Conservation (phyloP, 2,329 filamentous ascomycete genomes). For the Daldinia eschscholtzii region DNA sequence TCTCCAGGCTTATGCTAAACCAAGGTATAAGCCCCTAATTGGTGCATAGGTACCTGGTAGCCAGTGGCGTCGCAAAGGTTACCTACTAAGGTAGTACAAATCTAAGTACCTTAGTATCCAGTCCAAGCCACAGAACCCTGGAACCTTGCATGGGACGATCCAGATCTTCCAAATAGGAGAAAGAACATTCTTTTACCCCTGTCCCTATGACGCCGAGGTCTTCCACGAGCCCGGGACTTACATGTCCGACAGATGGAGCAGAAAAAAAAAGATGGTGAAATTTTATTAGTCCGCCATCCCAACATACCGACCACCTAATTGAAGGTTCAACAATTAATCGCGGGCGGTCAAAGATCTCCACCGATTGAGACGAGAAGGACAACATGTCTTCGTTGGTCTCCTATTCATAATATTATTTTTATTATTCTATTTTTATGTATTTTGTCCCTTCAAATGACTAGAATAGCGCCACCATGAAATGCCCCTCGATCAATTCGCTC, state of each 20-base stretch:
- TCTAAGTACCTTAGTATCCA: background rate
- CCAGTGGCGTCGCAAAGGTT: background rate
- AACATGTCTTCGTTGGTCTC: constrained; percentile 38
- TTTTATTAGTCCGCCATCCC: constrained; percentile 44
- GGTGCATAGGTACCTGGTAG: constrained; percentile 16
- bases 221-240: constrained; percentile 27
- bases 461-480: constrained; percentile 56
- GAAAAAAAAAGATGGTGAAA: constrained; percentile 24
- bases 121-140: constrained; percentile 14
- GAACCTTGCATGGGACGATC: constrained; percentile 35
- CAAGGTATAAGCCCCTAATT: background rate
- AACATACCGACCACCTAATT: constrained; percentile 40
- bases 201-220: constrained; percentile 46
- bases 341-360: constrained; percentile 13
- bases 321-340: constrained; percentile 36
- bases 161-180: constrained; percentile 18
- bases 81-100: no score
- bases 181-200: constrained; percentile 35
- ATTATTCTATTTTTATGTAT: constrained; percentile 14
- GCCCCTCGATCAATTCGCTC: constrained; percentile 54
- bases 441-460: constrained; percentile 37
- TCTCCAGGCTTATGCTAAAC: constrained; percentile 1
- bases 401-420: constrained; percentile 32
- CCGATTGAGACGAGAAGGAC: constrained; percentile 25
- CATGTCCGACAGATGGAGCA: constrained; percentile 34